Evolutionary conservation across 2,329 filamentous ascomycete species (phyloP), one percentile per base, ranked within the genome.

Genomic region (Madurella fahalii): DNA sequence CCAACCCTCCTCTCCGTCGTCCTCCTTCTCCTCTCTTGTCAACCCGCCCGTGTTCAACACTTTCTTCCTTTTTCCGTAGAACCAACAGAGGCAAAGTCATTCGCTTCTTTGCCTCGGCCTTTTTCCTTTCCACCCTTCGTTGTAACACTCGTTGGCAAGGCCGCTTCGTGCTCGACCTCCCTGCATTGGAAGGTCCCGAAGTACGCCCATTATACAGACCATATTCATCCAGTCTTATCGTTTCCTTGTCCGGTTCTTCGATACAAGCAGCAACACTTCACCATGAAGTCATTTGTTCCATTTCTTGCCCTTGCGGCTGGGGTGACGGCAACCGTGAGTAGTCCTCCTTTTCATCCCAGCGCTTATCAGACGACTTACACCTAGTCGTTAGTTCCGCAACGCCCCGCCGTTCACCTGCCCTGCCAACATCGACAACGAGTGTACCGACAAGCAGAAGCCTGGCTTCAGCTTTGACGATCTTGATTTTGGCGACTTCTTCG

Each of bases 391-490:
- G 62, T 66, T 66, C 64, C 57, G 61, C 48, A 51, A 65, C 20
- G 74, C 75, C 48, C 63, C 68, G 52, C 68, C 77, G 57, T 95
- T 84, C 78, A 76, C 77, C 47, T 86, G 79, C 70, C 90, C 90
- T 12, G 73, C 75, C 56, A 90, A 89, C 78, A 83, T 80, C 66
- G 75, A 90, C 76, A 94, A 94, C 76, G 73, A 86, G 65, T 96
- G 93, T 73, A 83, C 80, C 55, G 69, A 79, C n/a, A 71, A 84
- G 61, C 89, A 95, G 74, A 72, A 79, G 59, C 62, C 66, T 18
- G 91, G 90, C 47, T 94, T 88, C 71, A 75, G 86, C 76, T 96
- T 87, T 82, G 71, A 72, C 25, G 80, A 81, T 60, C 78, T 95
- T 20, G 63, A 69, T 59, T 61, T 73, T 37, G 90, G 89, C 43